phyloP scores from a whole-genome alignment of 1,284 basidiomycete genomes.

The Malassezia pachydermatis region DNA sequence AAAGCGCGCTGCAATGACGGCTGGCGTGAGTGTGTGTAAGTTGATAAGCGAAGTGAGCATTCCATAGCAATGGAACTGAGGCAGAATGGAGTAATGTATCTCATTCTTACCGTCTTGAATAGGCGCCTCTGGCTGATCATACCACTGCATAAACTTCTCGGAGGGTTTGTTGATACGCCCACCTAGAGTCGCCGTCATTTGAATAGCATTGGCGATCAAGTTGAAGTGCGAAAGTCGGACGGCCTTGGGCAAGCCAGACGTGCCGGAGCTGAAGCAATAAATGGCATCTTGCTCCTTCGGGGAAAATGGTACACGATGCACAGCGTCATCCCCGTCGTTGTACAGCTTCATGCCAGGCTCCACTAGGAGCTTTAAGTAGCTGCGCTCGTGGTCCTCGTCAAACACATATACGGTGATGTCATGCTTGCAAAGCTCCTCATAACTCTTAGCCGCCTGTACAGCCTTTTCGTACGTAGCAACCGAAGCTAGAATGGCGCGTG shows the following conservation, averaged over 20 bases:
- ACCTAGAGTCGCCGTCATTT: slow-evolving; percentile 32
- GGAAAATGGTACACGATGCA: slow-evolving; percentile 23
- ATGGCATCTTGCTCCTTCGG: slow-evolving; percentile 28
- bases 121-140: slow-evolving; percentile 19
- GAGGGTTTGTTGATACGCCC: slow-evolving; percentile 40
- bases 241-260: slow-evolving; percentile 42
- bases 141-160: slow-evolving; percentile 30
- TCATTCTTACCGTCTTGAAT: slow-evolving; percentile 23
- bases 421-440: slow-evolving; percentile 16
- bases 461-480: slow-evolving; percentile 19
- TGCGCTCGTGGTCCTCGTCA: slow-evolving; percentile 29
- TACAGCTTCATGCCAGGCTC: slow-evolving; percentile 21
- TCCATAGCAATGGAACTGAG: slow-evolving; percentile 47
- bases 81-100: slow-evolving; percentile 40
- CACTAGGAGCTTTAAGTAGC: slow-evolving; percentile 21
- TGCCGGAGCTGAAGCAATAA: slow-evolving; percentile 43
- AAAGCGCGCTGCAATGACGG: slow-evolving; percentile 34
- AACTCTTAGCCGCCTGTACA: slow-evolving; percentile 20
- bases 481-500: slow-evolving; percentile 30
- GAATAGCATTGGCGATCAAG: slow-evolving; percentile 41
- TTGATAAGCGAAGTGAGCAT: slow-evolving; percentile 36
- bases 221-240: slow-evolving; percentile 40
- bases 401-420: slow-evolving; percentile 26
- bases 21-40: slow-evolving; percentile 40
- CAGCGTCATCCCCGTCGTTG: slow-evolving; percentile 18